Evolutionary conservation across 2,329 filamentous ascomycete species (phyloP).

Genomic region (Penicillium sp.): DNA sequence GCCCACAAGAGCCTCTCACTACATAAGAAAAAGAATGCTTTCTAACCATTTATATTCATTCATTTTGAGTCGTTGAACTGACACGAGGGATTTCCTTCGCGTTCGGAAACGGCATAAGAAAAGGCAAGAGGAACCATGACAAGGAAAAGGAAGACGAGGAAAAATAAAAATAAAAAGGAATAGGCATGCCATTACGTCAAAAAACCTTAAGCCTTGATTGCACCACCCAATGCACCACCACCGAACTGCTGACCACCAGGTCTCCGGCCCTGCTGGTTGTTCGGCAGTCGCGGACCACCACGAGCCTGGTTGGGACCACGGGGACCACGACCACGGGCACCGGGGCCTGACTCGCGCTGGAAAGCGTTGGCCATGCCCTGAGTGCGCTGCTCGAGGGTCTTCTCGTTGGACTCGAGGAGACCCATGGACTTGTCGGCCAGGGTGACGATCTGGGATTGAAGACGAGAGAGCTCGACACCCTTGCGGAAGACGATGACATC

Average conservation of each 20-base stretch:
- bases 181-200: constrained; percentile 35
- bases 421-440: constrained; percentile 94
- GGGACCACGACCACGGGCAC: constrained; percentile 53
- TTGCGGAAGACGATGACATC: constrained; percentile 98
- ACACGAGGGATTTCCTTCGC: constrained; percentile 16
- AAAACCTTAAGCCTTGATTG: constrained; percentile 48
- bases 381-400: constrained; percentile 93
- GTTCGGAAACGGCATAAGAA: constrained; percentile 22
- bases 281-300: constrained; percentile 38
- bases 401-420: constrained; percentile 95
- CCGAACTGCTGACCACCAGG: constrained; percentile 52
- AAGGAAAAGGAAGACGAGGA: constrained; percentile 19
- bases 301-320: constrained; percentile 35
- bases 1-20: background rate
- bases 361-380: constrained; percentile 95
- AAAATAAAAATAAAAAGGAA: constrained; percentile 19
- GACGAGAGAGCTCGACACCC: constrained; percentile 93
- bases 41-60: constrained; percentile 28
- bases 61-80: constrained; percentile 22
- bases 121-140: constrained; percentile 15
- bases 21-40: background rate
- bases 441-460: constrained; percentile 92
- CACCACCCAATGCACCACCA: constrained; percentile 52
- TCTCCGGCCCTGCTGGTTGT: constrained; percentile 44
- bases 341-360: constrained; percentile 83